Base-by-base conservation (phyloP, 1,284 basidiomycete species). In the Ustilago curta region DNA sequence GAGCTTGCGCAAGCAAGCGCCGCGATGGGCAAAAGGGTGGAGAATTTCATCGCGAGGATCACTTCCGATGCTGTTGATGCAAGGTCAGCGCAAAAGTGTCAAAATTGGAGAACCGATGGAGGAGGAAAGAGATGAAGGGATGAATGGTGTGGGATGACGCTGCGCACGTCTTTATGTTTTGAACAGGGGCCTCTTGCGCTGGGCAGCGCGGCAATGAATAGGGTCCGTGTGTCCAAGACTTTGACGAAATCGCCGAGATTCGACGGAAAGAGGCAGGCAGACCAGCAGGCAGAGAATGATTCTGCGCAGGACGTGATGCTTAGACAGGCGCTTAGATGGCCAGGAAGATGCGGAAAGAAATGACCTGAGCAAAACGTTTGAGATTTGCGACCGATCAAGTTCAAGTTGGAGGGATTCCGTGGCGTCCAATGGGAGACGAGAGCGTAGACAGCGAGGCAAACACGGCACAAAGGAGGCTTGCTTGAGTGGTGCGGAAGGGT, bases 1-100 rank as follows among this genome's bases (percentile, higher is more conserved):
- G 59, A 66, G 35, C 55, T 47, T 56, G 70, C 70, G 44, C 42
- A 67, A 12, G 70, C 64, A 37, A 72, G 27, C 0, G 49, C 53
- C 9, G 64, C 70, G 23, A 66, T 21, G 4, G 70, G 64, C 48
- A 67, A 37, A 11, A 67, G 18, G n/a, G 63, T 42, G 19, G 59
- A 62, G 51, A 71, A 42, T 52, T 71, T 66, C 69, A 71, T 71
- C 43, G 21, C 31, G 44, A 18, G 23, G 27, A 29, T 7, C 18
- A 29, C 16, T 16, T n/a, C 25, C 25, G 27, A n/a, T 47, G 1
- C 18, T 29, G 16, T 8, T 8, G 18, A 4, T 47, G 8, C 18
- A 7, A 8, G 2, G 18, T 29, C 45, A 47, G 11, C 45, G 16
- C 45, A 18, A 18, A 29, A n/a, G 18, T 47, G 18, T 7, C 16